Percentiles rank a stretch among this genome's conserved stretches.
Evolutionary conservation across 2,329 filamentous ascomycete genomes (phyloP).

Genomic region (Penicillium palitans): DNA sequence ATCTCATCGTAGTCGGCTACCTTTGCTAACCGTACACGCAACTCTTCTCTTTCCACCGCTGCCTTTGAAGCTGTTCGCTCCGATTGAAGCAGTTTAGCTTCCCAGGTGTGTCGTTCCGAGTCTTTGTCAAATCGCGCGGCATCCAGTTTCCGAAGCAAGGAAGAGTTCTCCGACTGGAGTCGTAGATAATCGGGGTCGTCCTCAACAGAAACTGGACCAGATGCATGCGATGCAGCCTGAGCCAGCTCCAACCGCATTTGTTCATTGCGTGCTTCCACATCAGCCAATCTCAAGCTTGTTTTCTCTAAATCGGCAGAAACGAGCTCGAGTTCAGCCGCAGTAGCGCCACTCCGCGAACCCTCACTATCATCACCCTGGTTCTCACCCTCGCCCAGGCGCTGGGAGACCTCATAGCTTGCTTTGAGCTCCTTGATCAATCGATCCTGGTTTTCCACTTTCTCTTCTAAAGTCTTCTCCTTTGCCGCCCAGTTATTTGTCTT

Average conservation of each 20-base stretch:
- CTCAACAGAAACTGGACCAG: slow-evolving; percentile 64
- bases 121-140: slow-evolving; percentile 81
- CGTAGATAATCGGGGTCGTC: slow-evolving; percentile 89
- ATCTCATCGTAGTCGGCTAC: slow-evolving; percentile 95
- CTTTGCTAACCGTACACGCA: slow-evolving; percentile 80
- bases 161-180: slow-evolving; percentile 88
- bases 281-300: slow-evolving; percentile 80
- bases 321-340: slow-evolving; percentile 89
- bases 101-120: slow-evolving; percentile 71
- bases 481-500: slow-evolving; percentile 96
- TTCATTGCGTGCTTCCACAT: slow-evolving; percentile 92
- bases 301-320: slow-evolving; percentile 88
- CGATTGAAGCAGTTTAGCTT: slow-evolving; percentile 71
- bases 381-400: slow-evolving; percentile 71
- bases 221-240: slow-evolving; percentile 73
- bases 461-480: slow-evolving; percentile 86
- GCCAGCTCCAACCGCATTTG: slow-evolving; percentile 87
- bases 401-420: slow-evolving; percentile 94
- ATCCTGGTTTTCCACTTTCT: slow-evolving; percentile 93
- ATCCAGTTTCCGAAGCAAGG: slow-evolving; percentile 84
- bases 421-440: slow-evolving; percentile 90
- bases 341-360: slow-evolving; percentile 65
- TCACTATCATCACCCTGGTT: slow-evolving; percentile 67
- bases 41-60: slow-evolving; percentile 74
- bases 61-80: slow-evolving; percentile 76